These are phyloP conservation scores for Schizochytrium sp. DNA, from an alignment of 108 stramenopile genomes.

Conservation along the genomic window DNA sequence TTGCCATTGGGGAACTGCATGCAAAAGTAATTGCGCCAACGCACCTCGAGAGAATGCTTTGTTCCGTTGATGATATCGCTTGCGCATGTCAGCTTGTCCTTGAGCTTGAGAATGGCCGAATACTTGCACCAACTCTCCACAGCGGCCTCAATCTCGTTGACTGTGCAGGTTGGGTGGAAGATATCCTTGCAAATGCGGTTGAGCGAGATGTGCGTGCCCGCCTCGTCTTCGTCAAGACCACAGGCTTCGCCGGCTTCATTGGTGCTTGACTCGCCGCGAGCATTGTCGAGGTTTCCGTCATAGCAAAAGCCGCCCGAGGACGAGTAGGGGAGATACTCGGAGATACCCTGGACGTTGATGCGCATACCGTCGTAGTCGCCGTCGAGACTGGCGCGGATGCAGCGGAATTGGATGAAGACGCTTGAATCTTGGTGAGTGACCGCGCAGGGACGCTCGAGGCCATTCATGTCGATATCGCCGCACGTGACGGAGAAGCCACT, in stretches of 20 bases:
- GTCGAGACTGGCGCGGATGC: not conserved
- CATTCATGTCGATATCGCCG: not conserved
- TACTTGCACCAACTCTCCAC: not conserved
- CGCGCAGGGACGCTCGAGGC: not conserved
- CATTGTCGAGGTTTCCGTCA: not conserved
- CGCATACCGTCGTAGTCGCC: not conserved
- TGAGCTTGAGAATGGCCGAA: not conserved
- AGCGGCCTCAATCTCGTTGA: not conserved
- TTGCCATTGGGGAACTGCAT: not conserved
- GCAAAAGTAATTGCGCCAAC: not conserved
- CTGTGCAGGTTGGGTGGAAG: not conserved
- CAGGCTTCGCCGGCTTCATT: not conserved
- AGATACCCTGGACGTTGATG: not conserved
- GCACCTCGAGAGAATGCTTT: not conserved
- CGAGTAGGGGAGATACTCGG: not conserved
- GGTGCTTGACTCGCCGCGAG: not conserved
- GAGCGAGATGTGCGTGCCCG: not conserved
- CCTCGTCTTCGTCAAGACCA: not conserved
- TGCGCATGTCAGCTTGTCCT: not conserved
- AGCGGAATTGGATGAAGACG: not conserved
- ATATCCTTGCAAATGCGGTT: not conserved
- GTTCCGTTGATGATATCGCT: not conserved
- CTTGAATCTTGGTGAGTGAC: not conserved
- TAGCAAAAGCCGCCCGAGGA: not conserved
- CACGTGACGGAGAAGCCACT: not conserved